phyloP scores from a whole-genome alignment of 805 yeast genomes.

The Wickerhamiella dianesei region DNA sequence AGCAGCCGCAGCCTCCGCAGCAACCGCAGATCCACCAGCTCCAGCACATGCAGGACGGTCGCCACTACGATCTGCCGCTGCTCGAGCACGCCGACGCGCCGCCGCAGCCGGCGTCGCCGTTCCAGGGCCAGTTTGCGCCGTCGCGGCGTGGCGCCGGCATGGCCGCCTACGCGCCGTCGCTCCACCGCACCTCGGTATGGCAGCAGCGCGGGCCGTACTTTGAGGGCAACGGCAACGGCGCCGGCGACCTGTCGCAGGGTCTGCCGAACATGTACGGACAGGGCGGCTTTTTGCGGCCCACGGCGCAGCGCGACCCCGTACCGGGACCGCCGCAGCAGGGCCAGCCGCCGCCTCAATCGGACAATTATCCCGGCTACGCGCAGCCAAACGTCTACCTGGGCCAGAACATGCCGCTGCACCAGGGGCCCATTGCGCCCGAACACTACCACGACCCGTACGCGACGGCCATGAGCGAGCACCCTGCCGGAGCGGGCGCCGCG shows the following conservation, averaged over 20 bases:
- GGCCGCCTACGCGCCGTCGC: background rate
- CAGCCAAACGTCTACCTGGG: background rate
- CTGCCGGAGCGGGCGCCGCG: background rate
- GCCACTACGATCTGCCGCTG: background rate
- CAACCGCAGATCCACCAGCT: background rate
- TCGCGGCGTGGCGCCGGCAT: background rate
- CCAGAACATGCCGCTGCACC: background rate
- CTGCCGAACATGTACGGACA: background rate
- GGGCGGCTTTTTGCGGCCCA: background rate
- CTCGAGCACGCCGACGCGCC: background rate
- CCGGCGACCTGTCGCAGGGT: background rate
- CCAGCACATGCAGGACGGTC: background rate
- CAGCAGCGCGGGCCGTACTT: background rate
- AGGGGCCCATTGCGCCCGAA: background rate
- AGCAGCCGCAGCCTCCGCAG: background rate
- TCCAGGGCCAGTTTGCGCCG: background rate
- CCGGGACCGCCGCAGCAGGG: background rate
- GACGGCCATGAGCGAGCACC: background rate
- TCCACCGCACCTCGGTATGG: background rate
- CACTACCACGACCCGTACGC: background rate
- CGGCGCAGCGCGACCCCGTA: background rate
- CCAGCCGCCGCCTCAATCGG: background rate
- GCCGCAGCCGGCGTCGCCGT: background rate
- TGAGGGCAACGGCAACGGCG: background rate
- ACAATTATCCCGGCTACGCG: no score